Evolutionary conservation across 768 basidiomycete species (phyloP), one percentile per base, ranked within the genome.

Genomic region (Thelephora ganbajun): DNA sequence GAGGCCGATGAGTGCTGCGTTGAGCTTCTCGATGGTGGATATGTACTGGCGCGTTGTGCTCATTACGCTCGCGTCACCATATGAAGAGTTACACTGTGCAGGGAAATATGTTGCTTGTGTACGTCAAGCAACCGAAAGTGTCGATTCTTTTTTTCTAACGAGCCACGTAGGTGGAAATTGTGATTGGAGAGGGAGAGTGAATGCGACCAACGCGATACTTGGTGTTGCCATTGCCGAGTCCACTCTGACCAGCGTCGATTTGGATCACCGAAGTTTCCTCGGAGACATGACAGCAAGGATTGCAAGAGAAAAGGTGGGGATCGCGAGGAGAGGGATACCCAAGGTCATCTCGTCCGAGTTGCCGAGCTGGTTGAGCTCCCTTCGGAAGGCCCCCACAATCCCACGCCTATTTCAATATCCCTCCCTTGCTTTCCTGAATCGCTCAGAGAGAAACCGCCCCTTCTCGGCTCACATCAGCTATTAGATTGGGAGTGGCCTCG

Each of bases 231-330:
- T 93, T 36, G 62, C 90, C 30, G 77, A 81, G 1, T 88, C 86
- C n/a, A 83, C 79, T 30, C 68, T 98, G 22, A 89, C 92, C 0
- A 65, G 80, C 2, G 86, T 98, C 18, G 93, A 91, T 61, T 67
- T 98, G 37, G 96, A 99, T 64, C 96, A 98, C 62, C 90, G 93
- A 53, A 74, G 75, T 3, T 91, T 94, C 59, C 71, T 99, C 20
- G 96, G 96, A 0, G 61, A 74, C 47, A 83, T 86, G 0, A 64
- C 91, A 4, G 68, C 66, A 11, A 74, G 69, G 23, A 98, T 98
- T 47, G 76, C 92, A 0, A 65, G 59, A 37, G 85, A 94, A 59
- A 99, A 99, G 60, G 79, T 83, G 0, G 78, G 76, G 1, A 96
- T 98, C 44, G 79, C 80, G 13, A 71, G 87, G 46, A 56, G 53